A percentile compares a stretch with the other conserved stretches of the same genome.
phyloP scores from a whole-genome alignment of 495 filamentous ascomycete genomes.

The Cercophora sp. region DNA sequence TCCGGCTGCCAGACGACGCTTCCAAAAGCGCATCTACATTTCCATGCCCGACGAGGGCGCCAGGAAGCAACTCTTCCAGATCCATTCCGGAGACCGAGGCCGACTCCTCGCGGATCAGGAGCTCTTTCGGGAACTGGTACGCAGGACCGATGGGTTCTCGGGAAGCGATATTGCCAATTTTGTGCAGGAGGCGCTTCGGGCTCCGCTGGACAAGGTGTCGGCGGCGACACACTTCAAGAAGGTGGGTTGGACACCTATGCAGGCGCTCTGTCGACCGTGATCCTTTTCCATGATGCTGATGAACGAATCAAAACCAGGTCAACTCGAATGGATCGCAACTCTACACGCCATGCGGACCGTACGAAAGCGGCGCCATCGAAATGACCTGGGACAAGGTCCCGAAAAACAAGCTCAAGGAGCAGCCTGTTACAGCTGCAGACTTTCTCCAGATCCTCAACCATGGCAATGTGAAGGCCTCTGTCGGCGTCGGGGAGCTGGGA shows the following conservation, averaged over 20 bases:
- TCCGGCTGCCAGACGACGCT: conserved; percentile 85
- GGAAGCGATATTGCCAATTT: conserved; percentile 93
- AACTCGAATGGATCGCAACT: conserved; percentile 32
- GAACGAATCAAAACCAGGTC: no score
- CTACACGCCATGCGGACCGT: conserved; percentile 82
- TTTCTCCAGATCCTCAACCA: conserved; percentile 76
- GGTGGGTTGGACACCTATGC: conserved; percentile 45
- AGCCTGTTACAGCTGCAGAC: conserved; percentile 76
- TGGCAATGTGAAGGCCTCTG: conserved; percentile 69
- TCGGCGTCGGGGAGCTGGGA: conserved; percentile 71
- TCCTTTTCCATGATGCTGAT: not conserved
- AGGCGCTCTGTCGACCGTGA: not conserved
- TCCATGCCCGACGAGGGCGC: conserved; percentile 77
- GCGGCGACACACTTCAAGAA: conserved; percentile 91
- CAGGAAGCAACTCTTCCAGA: conserved; percentile 86
- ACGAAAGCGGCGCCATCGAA: conserved; percentile 70
- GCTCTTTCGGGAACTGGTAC: conserved; percentile 64
- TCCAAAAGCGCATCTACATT: conserved; percentile 89
- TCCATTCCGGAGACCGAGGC: conserved; percentile 73
- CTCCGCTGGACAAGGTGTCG: conserved; percentile 87
- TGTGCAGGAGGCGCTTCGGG: conserved; percentile 89
- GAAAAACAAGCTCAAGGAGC: conserved; percentile 71
- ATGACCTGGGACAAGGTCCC: conserved; percentile 87
- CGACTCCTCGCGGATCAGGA: conserved; percentile 71
- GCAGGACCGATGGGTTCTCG: conserved; percentile 81